Evolutionary conservation across 2,329 filamentous ascomycete species (phyloP).

Genomic region (Pestalotiopsis sp.): DNA sequence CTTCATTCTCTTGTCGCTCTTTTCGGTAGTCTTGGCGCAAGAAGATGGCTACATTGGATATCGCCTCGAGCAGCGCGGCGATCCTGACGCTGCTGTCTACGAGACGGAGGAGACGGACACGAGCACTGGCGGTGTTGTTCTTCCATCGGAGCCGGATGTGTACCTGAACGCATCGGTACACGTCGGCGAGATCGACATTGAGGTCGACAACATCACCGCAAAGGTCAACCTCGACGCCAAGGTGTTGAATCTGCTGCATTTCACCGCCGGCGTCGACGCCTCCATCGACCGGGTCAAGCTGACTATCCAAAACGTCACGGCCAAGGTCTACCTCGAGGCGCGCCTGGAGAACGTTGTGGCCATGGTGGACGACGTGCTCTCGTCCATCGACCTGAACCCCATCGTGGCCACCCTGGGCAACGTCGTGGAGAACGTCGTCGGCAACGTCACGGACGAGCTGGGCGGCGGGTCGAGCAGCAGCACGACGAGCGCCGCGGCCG

Average conservation of each 20-base stretch:
- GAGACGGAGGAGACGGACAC: constrained; percentile 59
- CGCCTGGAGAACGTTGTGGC: constrained; percentile 60
- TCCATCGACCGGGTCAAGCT: constrained; percentile 59
- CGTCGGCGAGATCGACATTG: constrained; percentile 60
- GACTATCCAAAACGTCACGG: constrained; percentile 59
- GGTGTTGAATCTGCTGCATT: constrained; percentile 59
- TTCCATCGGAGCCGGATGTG: constrained; percentile 55
- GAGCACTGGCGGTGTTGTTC: constrained; percentile 46
- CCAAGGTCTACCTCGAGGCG: constrained; percentile 61
- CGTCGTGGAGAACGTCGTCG: constrained; percentile 49
- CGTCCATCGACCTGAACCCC: constrained; percentile 63
- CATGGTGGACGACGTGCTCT: constrained; percentile 61
- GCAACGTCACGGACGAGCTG: constrained; percentile 36
- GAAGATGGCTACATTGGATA: constrained; percentile 58
- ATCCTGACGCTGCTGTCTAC: constrained; percentile 53
- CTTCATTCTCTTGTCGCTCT: constrained; percentile 31
- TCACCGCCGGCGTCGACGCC: constrained; percentile 63
- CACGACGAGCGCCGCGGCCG: constrained; percentile 19
- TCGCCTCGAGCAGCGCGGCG: constrained; percentile 51
- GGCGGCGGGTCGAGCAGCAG: constrained; percentile 27
- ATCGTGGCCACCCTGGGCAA: constrained; percentile 58
- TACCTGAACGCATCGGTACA: constrained; percentile 61
- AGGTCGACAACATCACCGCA: constrained; percentile 61
- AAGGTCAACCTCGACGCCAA: constrained; percentile 63
- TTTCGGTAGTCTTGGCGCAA: constrained; percentile 23